Evolutionary conservation across 306 rosid species (phyloP), one percentile per base, ranked within the genome.

Genomic region (Cicer pinnatifidum): DNA sequence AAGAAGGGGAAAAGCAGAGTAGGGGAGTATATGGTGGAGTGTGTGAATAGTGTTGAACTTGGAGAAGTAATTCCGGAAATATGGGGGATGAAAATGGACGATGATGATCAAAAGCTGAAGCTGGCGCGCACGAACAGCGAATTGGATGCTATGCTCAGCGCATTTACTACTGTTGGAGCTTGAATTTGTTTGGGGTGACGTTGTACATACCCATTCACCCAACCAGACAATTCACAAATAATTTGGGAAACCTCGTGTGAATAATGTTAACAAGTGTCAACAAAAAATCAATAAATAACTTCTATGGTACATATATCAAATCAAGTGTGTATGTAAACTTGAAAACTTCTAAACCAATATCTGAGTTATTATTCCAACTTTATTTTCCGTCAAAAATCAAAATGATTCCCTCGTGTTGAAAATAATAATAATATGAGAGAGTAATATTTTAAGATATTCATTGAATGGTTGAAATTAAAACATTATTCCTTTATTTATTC

Each of bases 1-100:
- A 85, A 83, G 40, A 8, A 68, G 0, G 67, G 78, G 66, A 86
- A 93, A 64, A 84, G 77, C 67, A 78, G 84, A 5, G 98, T 66
- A 33, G 93, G 93, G 11, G 96, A 91, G 20, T 91, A 89, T 37
- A 86, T 35, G 0, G 60, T 91, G 69, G 93, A 85, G 85, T 47
- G 48, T 8, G 86, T 91, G 65, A 65, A 78, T 40, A 84, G 68
- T 51, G 1, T 89, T 7, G 15, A 41, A 35, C 44, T 59, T n/a
- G 75, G 73, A 0, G 77, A 91, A 72, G 84, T 45, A 1, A 53
- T 91, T 43, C 87, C 97, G 0, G 98, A 84, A 65, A 76, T 93
- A 45, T 86, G 97, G 98, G 76, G 51, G 3, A 48, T 66, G 11
- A 43, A 37, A 66, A 43, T 69, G n/a, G 83, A 93, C 1, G 72